A percentile compares a stretch with the other conserved stretches of the same genome.
These are phyloP conservation scores for Cylindrodendrum hubeiense DNA, from an alignment of 2,329 filamentous ascomycete genomes.

Conservation along the genomic window DNA sequence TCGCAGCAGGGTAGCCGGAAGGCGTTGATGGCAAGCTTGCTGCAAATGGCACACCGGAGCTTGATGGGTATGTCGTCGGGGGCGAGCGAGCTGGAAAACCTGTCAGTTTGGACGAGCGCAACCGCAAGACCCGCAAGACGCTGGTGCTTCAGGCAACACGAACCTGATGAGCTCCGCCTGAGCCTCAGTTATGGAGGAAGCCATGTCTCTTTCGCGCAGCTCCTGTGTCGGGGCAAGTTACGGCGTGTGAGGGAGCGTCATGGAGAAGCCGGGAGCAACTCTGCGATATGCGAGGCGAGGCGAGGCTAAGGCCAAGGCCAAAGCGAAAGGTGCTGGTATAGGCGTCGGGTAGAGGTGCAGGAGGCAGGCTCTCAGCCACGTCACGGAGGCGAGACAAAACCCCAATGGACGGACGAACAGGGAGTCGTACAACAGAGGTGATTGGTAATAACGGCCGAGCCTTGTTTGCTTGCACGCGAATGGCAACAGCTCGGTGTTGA, in stretches of 20 bases:
- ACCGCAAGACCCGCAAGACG: constrained; percentile 9
- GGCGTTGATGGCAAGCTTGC: constrained; percentile 89
- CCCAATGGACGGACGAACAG: constrained; percentile 11
- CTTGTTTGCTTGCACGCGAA: constrained; percentile 39
- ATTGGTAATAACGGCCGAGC: constrained; percentile 28
- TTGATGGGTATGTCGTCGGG: constrained; percentile 95
- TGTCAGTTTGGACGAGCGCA: constrained; percentile 24
- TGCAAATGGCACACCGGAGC: constrained; percentile 93
- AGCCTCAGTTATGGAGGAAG: constrained; percentile 58
- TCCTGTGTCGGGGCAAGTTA: constrained; percentile 37
- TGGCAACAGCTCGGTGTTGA: constrained; percentile 28
- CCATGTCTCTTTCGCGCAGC: constrained; percentile 47
- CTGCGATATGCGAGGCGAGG: constrained; percentile 17
- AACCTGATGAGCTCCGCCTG: constrained; percentile 72
- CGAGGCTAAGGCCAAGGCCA: constrained; percentile 21
- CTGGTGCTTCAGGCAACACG: constrained; percentile 29
- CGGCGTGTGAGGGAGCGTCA: constrained; percentile 38
- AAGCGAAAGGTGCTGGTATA: constrained; percentile 20
- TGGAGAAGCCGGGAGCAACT: constrained; percentile 32
- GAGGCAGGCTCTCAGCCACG: constrained; percentile 21
- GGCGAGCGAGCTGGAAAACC: constrained; percentile 74
- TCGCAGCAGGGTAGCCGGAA: constrained; percentile 95
- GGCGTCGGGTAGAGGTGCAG: constrained; percentile 22
- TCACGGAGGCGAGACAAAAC: constrained; percentile 19
- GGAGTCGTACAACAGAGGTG: constrained; percentile 21